Base-by-base conservation (phyloP, 169 alveolate species). In the Plasmodium vinckei region DNA sequence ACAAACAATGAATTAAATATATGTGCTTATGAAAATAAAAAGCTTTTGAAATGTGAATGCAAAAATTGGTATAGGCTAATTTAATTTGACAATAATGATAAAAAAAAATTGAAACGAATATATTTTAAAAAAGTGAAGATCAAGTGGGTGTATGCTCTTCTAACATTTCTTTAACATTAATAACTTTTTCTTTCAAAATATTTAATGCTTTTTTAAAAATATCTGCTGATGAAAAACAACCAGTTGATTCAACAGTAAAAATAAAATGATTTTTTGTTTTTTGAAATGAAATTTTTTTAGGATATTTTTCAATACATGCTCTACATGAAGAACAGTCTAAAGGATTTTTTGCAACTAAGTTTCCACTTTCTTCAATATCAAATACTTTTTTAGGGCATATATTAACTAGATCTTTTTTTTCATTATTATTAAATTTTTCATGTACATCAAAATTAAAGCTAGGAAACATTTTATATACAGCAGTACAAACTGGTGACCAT, bases 401-500 rank as follows among this genome's bases (percentile, higher is more conserved):
- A 42, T 91, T 89, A 57, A 91, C 96, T 27, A 98, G 92, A 75
- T 97, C 98, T 46, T 92, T 73, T 46, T 98, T 98, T 56, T 97
- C 99, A 25, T 95, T 95, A 10, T 96, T 96, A 15, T 91, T 89
- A 47, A 98, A 91, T 17, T 95, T 94, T 63, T 92, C 92, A 23
- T 72, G 65, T 53, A 88, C 87, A 51, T 87, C 69, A 91, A 73
- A 73, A 17, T 87, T 33, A 39, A 87, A 75, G 6, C 87, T 89
- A 67, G 96, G 99, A 96, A 92, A 96, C 92, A 98, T 96, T 71
- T 99, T 96, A 94, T 98, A 98, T 68, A 95, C 98, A 42, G 99
- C 99, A 54, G 99, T 98, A 65, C 98, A 95, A 21, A 98, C 99
- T 9, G 99, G 99, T 63, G 99, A 97, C 99, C 99, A 99, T 95